These are phyloP conservation scores for Dillenia suffruticosa DNA, from an alignment of 164 flowering plant genomes.

Conservation along the genomic window DNA sequence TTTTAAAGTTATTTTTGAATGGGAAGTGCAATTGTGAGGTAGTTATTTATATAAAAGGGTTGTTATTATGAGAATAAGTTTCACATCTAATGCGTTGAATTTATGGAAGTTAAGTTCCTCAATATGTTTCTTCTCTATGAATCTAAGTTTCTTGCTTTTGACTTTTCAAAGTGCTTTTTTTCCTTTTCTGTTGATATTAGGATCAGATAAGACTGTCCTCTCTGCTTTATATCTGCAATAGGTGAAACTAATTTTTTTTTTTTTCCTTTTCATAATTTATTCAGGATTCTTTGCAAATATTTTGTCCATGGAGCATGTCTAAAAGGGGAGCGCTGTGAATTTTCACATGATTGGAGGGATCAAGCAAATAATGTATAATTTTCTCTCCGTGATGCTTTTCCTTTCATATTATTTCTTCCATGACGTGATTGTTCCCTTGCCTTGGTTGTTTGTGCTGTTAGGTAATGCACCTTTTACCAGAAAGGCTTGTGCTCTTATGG, in stretches of 20 bases:
- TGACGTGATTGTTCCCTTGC: slow-evolving; percentile 1
- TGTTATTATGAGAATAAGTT: too few species aligned
- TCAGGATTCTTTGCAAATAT: slow-evolving; percentile 87
- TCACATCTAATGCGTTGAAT: too few species aligned
- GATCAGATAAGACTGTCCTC: too few species aligned
- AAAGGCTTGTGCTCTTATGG: slow-evolving; percentile 86
- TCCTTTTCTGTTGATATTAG: too few species aligned
- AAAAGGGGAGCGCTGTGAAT: slow-evolving; percentile 93
- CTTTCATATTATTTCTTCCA: background rate
- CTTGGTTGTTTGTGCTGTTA: slow-evolving; percentile 19
- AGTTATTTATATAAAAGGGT: too few species aligned
- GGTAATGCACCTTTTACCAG: slow-evolving; percentile 92
- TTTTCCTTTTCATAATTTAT: background rate
- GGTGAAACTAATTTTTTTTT: background rate
- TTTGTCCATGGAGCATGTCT: slow-evolving; percentile 88
- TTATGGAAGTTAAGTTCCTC: too few species aligned
- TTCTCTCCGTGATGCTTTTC: background rate
- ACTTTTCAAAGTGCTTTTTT: too few species aligned
- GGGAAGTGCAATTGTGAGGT: too few species aligned
- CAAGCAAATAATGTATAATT: slow-evolving; percentile 65
- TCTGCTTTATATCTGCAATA: background rate
- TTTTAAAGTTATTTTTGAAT: too few species aligned
- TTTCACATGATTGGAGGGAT: slow-evolving; percentile 84
- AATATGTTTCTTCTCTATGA: too few species aligned
- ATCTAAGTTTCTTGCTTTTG: too few species aligned